These are phyloP conservation scores for Symbiodinium natans DNA, from an alignment of 73 alveolate genomes.

Conservation along the genomic window DNA sequence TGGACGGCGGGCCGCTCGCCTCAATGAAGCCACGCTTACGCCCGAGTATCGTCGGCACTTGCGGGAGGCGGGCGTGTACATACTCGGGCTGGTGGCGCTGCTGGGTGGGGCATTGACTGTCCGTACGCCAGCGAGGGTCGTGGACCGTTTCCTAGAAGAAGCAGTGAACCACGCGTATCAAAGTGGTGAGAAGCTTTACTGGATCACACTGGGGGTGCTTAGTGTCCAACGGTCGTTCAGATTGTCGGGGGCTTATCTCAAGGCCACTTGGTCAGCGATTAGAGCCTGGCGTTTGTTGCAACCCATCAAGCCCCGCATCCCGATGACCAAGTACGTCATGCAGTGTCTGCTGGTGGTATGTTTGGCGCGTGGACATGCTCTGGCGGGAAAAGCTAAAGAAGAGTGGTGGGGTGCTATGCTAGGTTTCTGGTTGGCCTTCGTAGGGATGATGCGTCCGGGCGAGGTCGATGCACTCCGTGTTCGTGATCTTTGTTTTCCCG, in stretches of 20 bases:
- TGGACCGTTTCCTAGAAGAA: background rate
- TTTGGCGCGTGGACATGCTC: background rate
- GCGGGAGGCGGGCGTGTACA: background rate
- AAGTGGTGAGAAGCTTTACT: background rate
- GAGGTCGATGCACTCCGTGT: background rate
- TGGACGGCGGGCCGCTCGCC: background rate
- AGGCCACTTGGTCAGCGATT: background rate
- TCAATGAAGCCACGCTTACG: background rate
- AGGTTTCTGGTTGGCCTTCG: slow-evolving; percentile 28
- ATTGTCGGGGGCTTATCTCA: background rate
- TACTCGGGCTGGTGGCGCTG: background rate
- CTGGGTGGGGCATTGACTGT: background rate
- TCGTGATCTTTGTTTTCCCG: background rate
- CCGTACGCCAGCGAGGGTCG: background rate
- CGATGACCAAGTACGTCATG: background rate
- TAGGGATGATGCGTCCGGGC: background rate
- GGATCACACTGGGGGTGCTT: background rate
- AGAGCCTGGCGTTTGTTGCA: background rate
- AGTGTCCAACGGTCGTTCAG: background rate
- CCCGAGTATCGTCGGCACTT: background rate
- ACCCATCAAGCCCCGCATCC: slow-evolving; percentile 3
- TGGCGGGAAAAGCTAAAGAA: background rate
- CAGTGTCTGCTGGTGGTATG: background rate
- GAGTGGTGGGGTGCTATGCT: background rate
- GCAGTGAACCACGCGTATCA: background rate